A percentile compares a stretch with the other conserved stretches of the same genome.
Conservation (phyloP, 139 green algal genomes). For the Chloropicon primus region DNA sequence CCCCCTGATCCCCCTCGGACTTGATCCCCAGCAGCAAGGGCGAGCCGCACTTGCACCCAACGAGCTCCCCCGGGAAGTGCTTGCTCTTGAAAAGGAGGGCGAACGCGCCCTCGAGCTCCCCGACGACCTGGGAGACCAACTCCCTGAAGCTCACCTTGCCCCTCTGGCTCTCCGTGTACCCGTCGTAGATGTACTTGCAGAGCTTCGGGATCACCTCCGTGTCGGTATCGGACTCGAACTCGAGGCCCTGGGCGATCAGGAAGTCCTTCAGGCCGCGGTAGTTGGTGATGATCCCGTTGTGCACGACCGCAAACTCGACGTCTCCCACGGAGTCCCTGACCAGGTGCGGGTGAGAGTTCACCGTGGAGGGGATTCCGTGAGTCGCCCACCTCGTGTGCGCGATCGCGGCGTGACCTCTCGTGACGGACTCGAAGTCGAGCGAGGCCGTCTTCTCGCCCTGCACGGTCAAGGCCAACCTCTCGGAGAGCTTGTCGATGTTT, state of each 20-base stretch:
- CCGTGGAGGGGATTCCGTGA: conserved; percentile 62
- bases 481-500: conserved; percentile 79
- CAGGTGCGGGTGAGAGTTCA: conserved; percentile 78
- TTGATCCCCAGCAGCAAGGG: conserved; percentile 83
- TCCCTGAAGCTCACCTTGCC: conserved; percentile 49
- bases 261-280: conserved; percentile 79
- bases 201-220: conserved; percentile 99
- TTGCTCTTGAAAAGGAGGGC: conserved; percentile 87
- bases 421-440: neutral
- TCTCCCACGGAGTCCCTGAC: conserved; percentile 31
- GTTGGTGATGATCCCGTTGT: conserved; percentile 99
- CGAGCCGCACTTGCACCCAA: conserved; percentile 86
- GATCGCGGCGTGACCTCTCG: conserved; percentile 45
- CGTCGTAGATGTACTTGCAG: conserved; percentile 77
- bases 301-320: conserved; percentile 89
- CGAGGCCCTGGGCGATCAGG: conserved; percentile 71
- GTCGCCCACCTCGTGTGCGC: conserved; percentile 98
- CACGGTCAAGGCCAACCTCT: conserved; percentile 10
- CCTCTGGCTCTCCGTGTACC: conserved; percentile 28
- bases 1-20: too few relatives aligned
- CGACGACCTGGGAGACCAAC: conserved; percentile 90
- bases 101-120: conserved; percentile 91
- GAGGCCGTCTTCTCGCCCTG: neutral
- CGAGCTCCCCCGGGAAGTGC: conserved; percentile 88
- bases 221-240: conserved; percentile 92